These are phyloP conservation scores for Oryza coarctata DNA, from an alignment of 176 grass and related monocot genomes.

Conservation along the genomic window DNA sequence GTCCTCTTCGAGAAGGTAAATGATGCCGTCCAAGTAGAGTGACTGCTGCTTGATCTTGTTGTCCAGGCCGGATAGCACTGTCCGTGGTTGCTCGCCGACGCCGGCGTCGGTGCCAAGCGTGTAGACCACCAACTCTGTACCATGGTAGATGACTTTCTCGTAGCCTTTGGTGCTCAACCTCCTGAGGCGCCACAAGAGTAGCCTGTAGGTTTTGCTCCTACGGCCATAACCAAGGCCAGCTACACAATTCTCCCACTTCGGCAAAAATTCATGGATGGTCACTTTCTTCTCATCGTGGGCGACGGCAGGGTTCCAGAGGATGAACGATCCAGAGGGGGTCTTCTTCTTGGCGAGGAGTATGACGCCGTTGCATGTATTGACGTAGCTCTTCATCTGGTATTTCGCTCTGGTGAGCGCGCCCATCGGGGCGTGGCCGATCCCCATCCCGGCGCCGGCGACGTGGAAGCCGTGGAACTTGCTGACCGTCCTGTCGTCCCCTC, in stretches of 20 bases:
- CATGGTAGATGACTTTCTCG: neutral
- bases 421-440: neutral
- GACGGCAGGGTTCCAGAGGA: neutral
- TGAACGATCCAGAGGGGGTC: neutral
- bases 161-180: neutral
- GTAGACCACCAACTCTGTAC: neutral
- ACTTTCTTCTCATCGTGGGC: neutral
- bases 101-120: neutral
- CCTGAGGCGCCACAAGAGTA: neutral
- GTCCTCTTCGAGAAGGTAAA: neutral
- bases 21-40: neutral
- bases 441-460: neutral
- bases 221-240: neutral
- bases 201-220: neutral
- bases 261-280: neutral
- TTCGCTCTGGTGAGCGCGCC: neutral
- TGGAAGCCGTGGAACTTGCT: neutral
- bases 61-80: neutral
- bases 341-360: neutral
- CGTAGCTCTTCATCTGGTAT: neutral
- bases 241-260: neutral
- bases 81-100: neutral
- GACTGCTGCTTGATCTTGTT: neutral
- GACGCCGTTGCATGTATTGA: neutral
- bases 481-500: neutral